Percentiles rank a stretch among this genome's conserved stretches.
Evolutionary conservation across 2,329 filamentous ascomycete genomes (phyloP).

Genomic region (Epichloe scottii): DNA sequence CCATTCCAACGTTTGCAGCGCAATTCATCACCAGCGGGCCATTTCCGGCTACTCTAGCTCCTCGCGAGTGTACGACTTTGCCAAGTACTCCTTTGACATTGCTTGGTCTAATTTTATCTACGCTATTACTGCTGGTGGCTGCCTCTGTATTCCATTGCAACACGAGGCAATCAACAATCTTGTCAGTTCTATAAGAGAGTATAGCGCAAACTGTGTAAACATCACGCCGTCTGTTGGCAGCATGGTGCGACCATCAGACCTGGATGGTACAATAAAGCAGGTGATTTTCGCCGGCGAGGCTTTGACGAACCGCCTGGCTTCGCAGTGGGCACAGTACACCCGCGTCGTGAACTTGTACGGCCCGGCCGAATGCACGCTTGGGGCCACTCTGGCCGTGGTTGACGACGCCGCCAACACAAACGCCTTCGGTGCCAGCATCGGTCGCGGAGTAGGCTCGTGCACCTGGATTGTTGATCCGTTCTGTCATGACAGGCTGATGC

Average conservation of each 20-base stretch:
- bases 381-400: not conserved
- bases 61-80: slow-evolving; percentile 9
- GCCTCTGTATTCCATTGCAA: slow-evolving; percentile 10
- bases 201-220: slow-evolving; percentile 7
- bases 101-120: slow-evolving; percentile 2
- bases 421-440: not conserved
- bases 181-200: slow-evolving; percentile 4
- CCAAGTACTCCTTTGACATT: slow-evolving; percentile 5
- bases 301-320: slow-evolving; percentile 1
- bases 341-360: slow-evolving; percentile 13
- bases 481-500: slow-evolving; percentile 8
- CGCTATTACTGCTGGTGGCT: slow-evolving; percentile 4
- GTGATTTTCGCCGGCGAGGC: slow-evolving; percentile 11
- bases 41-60: slow-evolving; percentile 7
- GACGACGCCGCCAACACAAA: not conserved
- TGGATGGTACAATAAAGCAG: slow-evolving; percentile 5
- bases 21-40: slow-evolving; percentile 10
- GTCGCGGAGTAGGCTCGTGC: slow-evolving; percentile 2
- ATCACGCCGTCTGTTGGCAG: slow-evolving; percentile 11
- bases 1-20: slow-evolving; percentile 11
- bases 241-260: slow-evolving; percentile 5
- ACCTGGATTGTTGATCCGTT: slow-evolving; percentile 15
- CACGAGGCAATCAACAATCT: slow-evolving; percentile 8
- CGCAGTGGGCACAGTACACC: slow-evolving; percentile 5
- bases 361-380: slow-evolving; percentile 10